phyloP scores from a whole-genome alignment of 2,329 filamentous ascomycete species.

The Coniochaeta sp. region DNA sequence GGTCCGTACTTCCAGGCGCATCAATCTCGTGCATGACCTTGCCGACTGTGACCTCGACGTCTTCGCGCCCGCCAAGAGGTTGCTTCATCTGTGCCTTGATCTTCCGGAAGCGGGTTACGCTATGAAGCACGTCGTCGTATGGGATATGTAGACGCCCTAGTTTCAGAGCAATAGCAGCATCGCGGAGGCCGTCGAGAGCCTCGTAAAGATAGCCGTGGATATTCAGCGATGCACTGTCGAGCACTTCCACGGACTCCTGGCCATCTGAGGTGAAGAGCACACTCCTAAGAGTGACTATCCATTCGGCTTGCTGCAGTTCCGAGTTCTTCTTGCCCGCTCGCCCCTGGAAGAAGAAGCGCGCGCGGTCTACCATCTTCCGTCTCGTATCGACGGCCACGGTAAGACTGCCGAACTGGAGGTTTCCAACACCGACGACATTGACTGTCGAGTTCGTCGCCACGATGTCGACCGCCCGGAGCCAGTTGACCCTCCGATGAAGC shows the following conservation, averaged over 20 bases:
- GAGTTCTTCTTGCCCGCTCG: conserved; percentile 49
- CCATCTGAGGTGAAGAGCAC: conserved; percentile 84
- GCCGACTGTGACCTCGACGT: conserved; percentile 57
- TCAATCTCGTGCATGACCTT: conserved; percentile 71
- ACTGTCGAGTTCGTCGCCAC: conserved; percentile 75
- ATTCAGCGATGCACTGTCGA: conserved; percentile 84
- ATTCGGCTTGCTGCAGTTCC: conserved; percentile 75
- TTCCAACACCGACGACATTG: conserved; percentile 73
- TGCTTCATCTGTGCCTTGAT: conserved; percentile 28
- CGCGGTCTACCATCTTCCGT: conserved; percentile 83
- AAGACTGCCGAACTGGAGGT: conserved; percentile 75
- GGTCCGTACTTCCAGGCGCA: conserved; percentile 55
- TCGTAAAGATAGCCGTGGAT: conserved; percentile 87
- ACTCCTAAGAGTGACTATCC: conserved; percentile 82
- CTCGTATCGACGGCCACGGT: conserved; percentile 86
- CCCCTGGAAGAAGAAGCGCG: conserved; percentile 79
- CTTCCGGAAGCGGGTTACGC: conserved; percentile 48
- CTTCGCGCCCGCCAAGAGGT: conserved; percentile 29
- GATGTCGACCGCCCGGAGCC: conserved; percentile 84
- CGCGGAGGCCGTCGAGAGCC: conserved; percentile 76
- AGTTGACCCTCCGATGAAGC: conserved; percentile 79
- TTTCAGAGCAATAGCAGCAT: conserved; percentile 86
- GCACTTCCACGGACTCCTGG: conserved; percentile 73
- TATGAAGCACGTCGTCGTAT: conserved; percentile 73
- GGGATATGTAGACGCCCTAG: conserved; percentile 85